Evolutionary conservation across 2,329 filamentous ascomycete genomes (phyloP).

Genomic region (Fusarium musae): DNA sequence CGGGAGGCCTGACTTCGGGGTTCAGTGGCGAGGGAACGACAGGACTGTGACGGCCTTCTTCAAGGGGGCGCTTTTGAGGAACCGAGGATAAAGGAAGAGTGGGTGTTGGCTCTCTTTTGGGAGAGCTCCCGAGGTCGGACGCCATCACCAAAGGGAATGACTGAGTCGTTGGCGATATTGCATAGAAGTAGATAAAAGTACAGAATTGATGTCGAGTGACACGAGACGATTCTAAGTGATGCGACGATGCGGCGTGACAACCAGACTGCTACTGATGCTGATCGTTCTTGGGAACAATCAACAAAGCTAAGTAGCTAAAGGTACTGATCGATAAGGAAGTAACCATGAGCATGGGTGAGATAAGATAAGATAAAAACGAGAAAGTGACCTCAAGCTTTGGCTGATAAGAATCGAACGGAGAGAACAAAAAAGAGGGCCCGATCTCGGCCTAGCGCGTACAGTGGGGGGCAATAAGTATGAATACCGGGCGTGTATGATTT

Average conservation of each 20-base stretch:
- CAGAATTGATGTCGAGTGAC: background rate
- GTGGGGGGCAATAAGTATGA: too few species aligned
- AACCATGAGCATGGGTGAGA: slow-evolving; percentile 7
- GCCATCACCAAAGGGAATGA: slow-evolving; percentile 45
- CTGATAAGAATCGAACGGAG: slow-evolving; percentile 18
- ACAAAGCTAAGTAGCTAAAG: background rate
- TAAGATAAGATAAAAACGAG: slow-evolving; percentile 21
- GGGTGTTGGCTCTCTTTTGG: slow-evolving; percentile 56
- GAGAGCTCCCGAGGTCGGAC: slow-evolving; percentile 51
- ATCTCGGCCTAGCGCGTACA: slow-evolving; percentile 45
- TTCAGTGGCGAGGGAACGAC: slow-evolving; percentile 80
- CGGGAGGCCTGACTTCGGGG: slow-evolving; percentile 64
- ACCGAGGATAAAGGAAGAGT: slow-evolving; percentile 58
- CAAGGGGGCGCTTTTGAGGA: slow-evolving; percentile 73
- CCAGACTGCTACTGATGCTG: background rate
- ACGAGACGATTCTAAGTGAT: slow-evolving; percentile 2
- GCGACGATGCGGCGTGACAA: background rate
- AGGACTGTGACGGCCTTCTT: slow-evolving; percentile 74
- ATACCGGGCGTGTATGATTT: too few species aligned
- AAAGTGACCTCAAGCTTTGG: background rate
- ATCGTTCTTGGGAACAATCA: background rate
- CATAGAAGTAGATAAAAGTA: background rate
- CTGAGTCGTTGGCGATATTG: background rate
- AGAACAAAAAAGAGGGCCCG: slow-evolving; percentile 40
- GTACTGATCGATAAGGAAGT: background rate